Evolutionary conservation across 352 stramenopile species (phyloP), one percentile per base, ranked within the genome.

Genomic region (Thraustochytrium striatum): DNA sequence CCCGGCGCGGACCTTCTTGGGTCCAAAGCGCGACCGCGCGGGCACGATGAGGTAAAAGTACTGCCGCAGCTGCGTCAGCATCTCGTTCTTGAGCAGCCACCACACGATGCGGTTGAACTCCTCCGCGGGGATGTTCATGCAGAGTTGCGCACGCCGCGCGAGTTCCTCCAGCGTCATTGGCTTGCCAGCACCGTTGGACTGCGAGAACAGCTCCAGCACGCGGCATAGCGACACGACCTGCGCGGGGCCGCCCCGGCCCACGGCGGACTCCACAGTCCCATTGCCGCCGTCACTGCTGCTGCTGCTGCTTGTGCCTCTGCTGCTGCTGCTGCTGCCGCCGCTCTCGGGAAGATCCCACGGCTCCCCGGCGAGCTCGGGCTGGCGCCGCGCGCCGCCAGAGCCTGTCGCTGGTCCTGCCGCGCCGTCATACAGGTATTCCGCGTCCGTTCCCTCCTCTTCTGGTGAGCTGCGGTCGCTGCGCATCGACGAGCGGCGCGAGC

Each of bases 11-110:
- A 70, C 13, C 9, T 53, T 70, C 7, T 39, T 55, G 19, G 28
- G 61, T 25, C 28, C 61, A 16, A 8, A n/a, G 21, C 16, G 13
- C 43, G 28, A 30, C 5, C 43, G 25, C 8, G 38, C 16, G 33
- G 61, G 61, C 2, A n/a, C 57, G 21, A 70, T 0, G 8, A 70
- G 25, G 35, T 70, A 70, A 35, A 52, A 32, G 61, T 41, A 70
- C 7, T 35, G 61, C 13, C n/a, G 61, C 2, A 70, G 38, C 61
- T 70, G n/a, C n/a, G 52, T 35, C 21, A 70, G 9, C 16, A 70
- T 36, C n/a, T 32, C 61, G 25, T 32, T 30, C 38, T 57, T 25
- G 11, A 70, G 25, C 30, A 70, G 25, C 61, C 61, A 70, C 9
- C 33, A 13, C 7, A 70, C 25, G n/a, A 70, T 70, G 8, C 19